Evolutionary conservation across 108 stramenopile species (phyloP).

Genomic region (Pseudonitzschia multiseries): DNA sequence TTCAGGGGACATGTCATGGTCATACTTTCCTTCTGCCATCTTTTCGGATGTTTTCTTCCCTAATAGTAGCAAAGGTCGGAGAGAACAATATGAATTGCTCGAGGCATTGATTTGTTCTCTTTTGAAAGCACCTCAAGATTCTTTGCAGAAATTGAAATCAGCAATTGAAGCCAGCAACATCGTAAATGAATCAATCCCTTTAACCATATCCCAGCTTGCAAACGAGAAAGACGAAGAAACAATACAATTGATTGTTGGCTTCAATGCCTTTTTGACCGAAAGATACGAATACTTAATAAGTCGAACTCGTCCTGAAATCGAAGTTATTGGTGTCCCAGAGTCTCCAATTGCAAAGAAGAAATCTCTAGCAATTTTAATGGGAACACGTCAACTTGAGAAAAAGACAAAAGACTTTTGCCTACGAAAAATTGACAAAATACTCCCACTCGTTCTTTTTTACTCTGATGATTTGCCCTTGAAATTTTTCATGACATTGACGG

Average conservation of each 20-base stretch:
- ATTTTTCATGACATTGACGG: conserved; percentile 53
- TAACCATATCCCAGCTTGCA: conserved; percentile 35
- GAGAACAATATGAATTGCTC: conserved; percentile 18
- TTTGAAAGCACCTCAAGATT: background rate
- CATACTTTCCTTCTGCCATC: conserved; percentile 6
- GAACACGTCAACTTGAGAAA: conserved; percentile 41
- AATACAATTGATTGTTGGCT: conserved; percentile 31
- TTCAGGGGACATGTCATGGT: conserved; percentile 11
- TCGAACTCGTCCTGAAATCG: background rate
- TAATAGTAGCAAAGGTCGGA: background rate
- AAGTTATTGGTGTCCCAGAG: conserved; percentile 20
- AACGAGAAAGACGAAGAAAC: conserved; percentile 41
- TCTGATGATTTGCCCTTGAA: conserved; percentile 35
- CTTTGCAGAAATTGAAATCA: background rate
- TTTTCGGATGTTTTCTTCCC: conserved; percentile 23
- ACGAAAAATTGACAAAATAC: conserved; percentile 50
- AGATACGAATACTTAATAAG: conserved; percentile 4
- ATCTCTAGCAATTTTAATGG: conserved; percentile 1
- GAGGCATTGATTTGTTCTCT: conserved; percentile 13
- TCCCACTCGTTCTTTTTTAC: conserved; percentile 51
- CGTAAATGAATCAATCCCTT: conserved; percentile 24
- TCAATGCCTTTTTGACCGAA: conserved; percentile 35
- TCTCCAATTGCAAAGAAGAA: background rate
- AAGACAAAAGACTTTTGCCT: conserved; percentile 52
- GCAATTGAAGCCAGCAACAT: background rate